Conservation (phyloP, 306 rosid genomes). For the Medicago arabica region DNA sequence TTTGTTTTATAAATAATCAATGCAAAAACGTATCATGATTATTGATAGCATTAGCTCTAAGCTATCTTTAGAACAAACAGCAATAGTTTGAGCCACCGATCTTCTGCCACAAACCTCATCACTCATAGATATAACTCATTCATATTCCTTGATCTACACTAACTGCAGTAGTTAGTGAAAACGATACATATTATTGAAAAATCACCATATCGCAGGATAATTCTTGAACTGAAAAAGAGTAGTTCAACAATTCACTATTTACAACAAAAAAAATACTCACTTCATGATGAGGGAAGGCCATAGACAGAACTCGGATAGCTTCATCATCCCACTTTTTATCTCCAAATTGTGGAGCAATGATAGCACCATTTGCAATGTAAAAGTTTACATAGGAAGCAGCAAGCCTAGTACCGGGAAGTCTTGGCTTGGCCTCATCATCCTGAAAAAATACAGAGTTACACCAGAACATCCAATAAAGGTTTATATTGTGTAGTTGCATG, state of each 20-base stretch:
- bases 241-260: constrained; percentile 14
- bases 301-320: constrained; percentile 71
- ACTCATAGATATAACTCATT: constrained; percentile 16
- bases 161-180: constrained; percentile 25
- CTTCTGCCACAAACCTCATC: neutral
- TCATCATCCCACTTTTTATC: constrained; percentile 86
- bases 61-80: neutral
- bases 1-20: constrained; percentile 5
- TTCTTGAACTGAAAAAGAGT: constrained; percentile 31
- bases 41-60: constrained; percentile 12
- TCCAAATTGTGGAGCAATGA: constrained; percentile 86
- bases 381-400: constrained; percentile 95
- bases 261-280: constrained; percentile 54
- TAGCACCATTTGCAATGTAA: constrained; percentile 86
- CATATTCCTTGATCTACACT: constrained; percentile 12
- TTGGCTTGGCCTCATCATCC: constrained; percentile 66
- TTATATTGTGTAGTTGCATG: constrained; percentile 16
- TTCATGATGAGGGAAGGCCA: constrained; percentile 72
- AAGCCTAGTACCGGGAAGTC: constrained; percentile 75
- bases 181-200: constrained; percentile 13
- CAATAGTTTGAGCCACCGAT: constrained; percentile 13
- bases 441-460: constrained; percentile 37
- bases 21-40: constrained; percentile 18
- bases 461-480: constrained; percentile 24
- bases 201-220: constrained; percentile 18